phyloP scores from a whole-genome alignment of 2,329 filamentous ascomycete genomes.

The Lachnellula suecica region DNA sequence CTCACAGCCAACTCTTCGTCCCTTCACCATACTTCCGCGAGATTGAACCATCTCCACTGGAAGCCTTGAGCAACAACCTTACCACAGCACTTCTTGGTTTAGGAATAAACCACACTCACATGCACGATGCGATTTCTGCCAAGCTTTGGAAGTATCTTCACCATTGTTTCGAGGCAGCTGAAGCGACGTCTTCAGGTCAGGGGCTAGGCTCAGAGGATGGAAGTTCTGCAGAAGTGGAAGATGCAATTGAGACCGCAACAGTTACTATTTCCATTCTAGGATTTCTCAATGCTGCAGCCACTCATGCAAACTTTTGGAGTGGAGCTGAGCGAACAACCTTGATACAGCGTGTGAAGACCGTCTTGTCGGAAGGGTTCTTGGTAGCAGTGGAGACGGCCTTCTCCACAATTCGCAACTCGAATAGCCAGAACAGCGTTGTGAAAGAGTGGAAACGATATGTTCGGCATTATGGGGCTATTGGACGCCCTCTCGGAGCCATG shows the following conservation, averaged over 20 bases:
- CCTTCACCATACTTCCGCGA: conserved; percentile 80
- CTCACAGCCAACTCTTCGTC: conserved; percentile 74
- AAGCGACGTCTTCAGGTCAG: conserved; percentile 51
- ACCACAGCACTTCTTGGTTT: conserved; percentile 79
- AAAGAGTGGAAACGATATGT: conserved; percentile 88
- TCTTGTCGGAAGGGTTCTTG: conserved; percentile 83
- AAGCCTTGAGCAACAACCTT: conserved; percentile 76
- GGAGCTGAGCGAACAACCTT: conserved; percentile 71
- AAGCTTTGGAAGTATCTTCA: conserved; percentile 72
- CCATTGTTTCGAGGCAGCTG: conserved; percentile 64
- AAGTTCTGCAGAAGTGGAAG: conserved; percentile 49
- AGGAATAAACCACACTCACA: conserved; percentile 67
- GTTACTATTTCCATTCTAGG: conserved; percentile 85
- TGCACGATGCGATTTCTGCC: conserved; percentile 65
- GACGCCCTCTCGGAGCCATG: conserved; percentile 86
- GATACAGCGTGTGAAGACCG: conserved; percentile 66
- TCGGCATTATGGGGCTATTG: conserved; percentile 76
- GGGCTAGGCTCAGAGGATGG: conserved; percentile 56
- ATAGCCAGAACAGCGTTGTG: conserved; percentile 60
- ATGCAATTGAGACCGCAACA: conserved; percentile 69
- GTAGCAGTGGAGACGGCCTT: conserved; percentile 86
- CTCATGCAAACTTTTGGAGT: conserved; percentile 79
- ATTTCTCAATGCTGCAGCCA: conserved; percentile 80
- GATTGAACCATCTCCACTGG: conserved; percentile 85
- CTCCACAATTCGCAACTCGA: conserved; percentile 83